phyloP scores from a whole-genome alignment of 768 basidiomycete species.

The Phanerochaete sordida region DNA sequence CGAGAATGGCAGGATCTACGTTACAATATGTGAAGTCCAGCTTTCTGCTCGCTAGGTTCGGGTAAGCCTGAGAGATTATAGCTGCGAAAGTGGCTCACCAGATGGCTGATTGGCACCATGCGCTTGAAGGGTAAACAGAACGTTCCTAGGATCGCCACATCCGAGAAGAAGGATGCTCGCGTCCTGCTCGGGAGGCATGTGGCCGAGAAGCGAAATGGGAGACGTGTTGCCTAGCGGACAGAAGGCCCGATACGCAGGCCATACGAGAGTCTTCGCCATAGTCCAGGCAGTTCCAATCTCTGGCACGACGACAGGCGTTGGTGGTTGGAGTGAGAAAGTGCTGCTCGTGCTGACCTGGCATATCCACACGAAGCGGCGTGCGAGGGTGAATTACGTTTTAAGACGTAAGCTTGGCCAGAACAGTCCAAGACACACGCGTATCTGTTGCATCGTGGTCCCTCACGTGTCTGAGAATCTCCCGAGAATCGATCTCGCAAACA shows the following conservation, averaged over 20 bases:
- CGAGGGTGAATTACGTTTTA: too few relatives aligned
- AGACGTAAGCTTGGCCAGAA: too few relatives aligned
- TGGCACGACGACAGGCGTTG: too few relatives aligned
- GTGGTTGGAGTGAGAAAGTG: too few relatives aligned
- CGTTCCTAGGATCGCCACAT: constrained; percentile 54
- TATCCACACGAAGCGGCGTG: too few relatives aligned
- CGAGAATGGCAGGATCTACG: constrained; percentile 43
- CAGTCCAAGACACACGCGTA: too few relatives aligned
- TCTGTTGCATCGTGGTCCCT: too few relatives aligned
- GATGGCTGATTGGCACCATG: constrained; percentile 15
- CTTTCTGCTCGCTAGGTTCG: background rate
- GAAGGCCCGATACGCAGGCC: constrained; percentile 44
- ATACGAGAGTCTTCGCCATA: too few relatives aligned
- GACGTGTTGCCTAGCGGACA: constrained; percentile 61
- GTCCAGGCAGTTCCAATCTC: too few relatives aligned
- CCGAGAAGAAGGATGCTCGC: constrained; percentile 50
- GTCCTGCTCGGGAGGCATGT: constrained; percentile 42
- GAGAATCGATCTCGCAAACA: too few relatives aligned
- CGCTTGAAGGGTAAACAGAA: constrained; percentile 45
- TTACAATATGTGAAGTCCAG: constrained; percentile 53
- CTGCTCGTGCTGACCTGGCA: too few relatives aligned
- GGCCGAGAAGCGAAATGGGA: constrained; percentile 44
- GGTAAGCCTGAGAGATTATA: background rate
- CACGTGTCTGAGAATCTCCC: too few relatives aligned
- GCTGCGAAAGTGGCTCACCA: constrained; percentile 17